Base-by-base conservation (phyloP, 306 rosid genomes). In the Rosa rugosa region DNA sequence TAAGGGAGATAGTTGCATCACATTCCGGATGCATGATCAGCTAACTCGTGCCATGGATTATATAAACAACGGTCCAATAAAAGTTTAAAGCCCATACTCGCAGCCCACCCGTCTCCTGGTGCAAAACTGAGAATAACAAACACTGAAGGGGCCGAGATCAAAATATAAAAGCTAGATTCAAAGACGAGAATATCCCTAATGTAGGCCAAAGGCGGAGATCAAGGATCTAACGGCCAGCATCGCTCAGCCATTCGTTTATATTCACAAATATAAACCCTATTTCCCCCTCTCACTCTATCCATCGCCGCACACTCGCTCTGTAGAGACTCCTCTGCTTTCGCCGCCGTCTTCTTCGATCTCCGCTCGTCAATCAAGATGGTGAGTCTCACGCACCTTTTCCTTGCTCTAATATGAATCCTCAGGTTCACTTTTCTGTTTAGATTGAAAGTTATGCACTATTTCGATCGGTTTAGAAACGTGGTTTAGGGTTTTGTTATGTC, bases 281-380 rank as follows among this genome's bases (percentile, higher is more conserved):
- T 22, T 14, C 70, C n/a, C 34, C 18, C 45, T 25, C 36, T 44
- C 44, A 13, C n/a, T 0, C 56, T 12, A 59, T 14, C 44, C n/a
- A 44, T 27, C 59, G 71, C 51, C 20, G 60, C 75, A 4, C 78
- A 42, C 78, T 60, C 78, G 18, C 45, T 59, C 59, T 20, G 46
- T 17, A 5, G 71, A 75, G 71, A 8, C 10, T 45, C 71, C 4
- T 44, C 17, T 36, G 70, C 17, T 16, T 34, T 53, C 56, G 56
- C 78, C 25, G 17, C 23, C 27, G 40, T 25, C 45, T 44, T 59
- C 69, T 41, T 8, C 78, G 27, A 59, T 59, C 71, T 60, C 47
- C 59, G 57, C 9, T n/a, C 64, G 31, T 8, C 59, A 60, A 62
- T 75, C 79, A 75, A 44, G 59, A 75, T 75, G 79, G 79, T 75